Base-by-base conservation (phyloP, 257 asterid genomes). In the Primulina huaijiensis region DNA sequence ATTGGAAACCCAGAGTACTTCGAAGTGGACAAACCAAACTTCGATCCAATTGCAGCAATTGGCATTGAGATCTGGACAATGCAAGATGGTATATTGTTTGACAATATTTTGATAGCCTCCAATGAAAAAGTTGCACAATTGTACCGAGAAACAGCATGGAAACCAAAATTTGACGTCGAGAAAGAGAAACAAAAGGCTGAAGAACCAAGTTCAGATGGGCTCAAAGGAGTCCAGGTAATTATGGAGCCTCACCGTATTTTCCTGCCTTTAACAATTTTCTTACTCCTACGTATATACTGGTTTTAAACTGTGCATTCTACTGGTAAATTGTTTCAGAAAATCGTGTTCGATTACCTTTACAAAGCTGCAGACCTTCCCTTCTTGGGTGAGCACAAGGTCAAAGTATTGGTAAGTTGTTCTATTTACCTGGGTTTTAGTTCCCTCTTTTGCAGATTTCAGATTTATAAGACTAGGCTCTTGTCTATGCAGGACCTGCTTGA, bases 11-110 rank as follows among this genome's bases (percentile, higher is more conserved):
- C 99, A 0, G 81, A 72, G 83, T 87, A 82, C 79, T 90, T 85
- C 69, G 92, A 93, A 82, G 85, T 93, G 19, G 92, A 89, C 17
- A 89, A 68, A 67, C 96, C 97, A 0, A 66, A 93, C 82, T 87
- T 90, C 73, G 99, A 93, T 78, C 96, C 97, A 56, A 85, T 90
- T 74, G 96, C 99, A 10, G 99, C 99, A 52, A 60, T 90, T 68
- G 99, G 99, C 14, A 90, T 93, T 76, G 99, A 93, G 85, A 90
- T 93, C 65, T 93, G 97, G 99, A 90, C 97, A 30, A 91, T 90
- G 99, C 97, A 90, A 69, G 97, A 90, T 68, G 97, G 99, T 19
- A 86, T 93, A 33, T 72, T 90, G 78, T 93, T 93, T n/a, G 99
- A 93, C 81, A 93, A 89, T 74, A 69, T 93, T 74, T 69, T 93